Evolutionary conservation across 768 basidiomycete species (phyloP).

Genomic region (Grammothele lineata): DNA sequence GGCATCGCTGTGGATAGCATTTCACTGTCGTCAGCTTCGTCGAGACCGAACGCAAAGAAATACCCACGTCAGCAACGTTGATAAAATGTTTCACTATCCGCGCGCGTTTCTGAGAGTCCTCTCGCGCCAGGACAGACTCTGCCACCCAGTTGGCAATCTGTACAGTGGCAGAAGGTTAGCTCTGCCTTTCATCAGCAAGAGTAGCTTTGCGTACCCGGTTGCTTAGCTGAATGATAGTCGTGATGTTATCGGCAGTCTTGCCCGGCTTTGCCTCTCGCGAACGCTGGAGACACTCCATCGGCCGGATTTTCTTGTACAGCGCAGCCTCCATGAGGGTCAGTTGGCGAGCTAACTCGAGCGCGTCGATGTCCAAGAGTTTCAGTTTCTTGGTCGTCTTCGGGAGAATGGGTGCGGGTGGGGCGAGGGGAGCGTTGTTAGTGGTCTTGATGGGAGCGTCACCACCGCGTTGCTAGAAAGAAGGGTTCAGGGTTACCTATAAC

Average conservation of each 20-base stretch:
- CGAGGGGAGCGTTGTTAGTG: slow-evolving; percentile 47
- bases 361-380: slow-evolving; percentile 81
- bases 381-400: slow-evolving; percentile 71
- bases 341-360: slow-evolving; percentile 88
- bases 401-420: slow-evolving; percentile 70
- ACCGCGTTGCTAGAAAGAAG: slow-evolving; percentile 34
- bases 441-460: slow-evolving; percentile 58
- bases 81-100: slow-evolving; percentile 86
- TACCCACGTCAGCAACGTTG: slow-evolving; percentile 80
- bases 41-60: too few relatives aligned
- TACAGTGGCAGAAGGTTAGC: too few relatives aligned
- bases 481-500: not conserved
- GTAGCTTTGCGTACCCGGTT: slow-evolving; percentile 57
- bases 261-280: slow-evolving; percentile 68
- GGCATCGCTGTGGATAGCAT: slow-evolving; percentile 76
- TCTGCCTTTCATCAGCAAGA: not conserved
- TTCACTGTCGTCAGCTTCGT: too few relatives aligned
- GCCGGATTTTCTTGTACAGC: slow-evolving; percentile 82
- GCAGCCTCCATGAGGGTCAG: slow-evolving; percentile 87
- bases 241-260: slow-evolving; percentile 79
- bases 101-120: slow-evolving; percentile 83
- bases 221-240: slow-evolving; percentile 80
- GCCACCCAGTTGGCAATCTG: slow-evolving; percentile 95
- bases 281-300: slow-evolving; percentile 85
- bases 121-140: slow-evolving; percentile 72